Conservation (phyloP, 2,329 filamentous ascomycete species). For the Pseudocercospora fuligena region DNA sequence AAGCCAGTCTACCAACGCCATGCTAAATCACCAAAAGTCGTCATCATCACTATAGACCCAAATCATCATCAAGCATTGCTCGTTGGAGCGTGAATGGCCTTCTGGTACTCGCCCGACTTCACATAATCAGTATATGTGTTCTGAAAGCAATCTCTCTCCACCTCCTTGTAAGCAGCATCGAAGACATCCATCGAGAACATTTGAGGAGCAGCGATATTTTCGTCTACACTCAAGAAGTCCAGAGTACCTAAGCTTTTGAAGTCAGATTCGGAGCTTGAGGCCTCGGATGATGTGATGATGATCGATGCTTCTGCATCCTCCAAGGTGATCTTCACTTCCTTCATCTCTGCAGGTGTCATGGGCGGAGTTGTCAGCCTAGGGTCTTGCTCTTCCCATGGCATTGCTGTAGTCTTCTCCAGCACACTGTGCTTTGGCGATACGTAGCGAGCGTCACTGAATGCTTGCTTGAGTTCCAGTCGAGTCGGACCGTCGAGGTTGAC, state of each 20-base stretch:
- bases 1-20: not conserved
- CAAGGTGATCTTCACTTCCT: conserved; percentile 7
- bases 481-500: not conserved
- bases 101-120: not conserved
- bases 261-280: not conserved
- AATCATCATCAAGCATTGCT: not conserved
- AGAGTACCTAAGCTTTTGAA: not conserved
- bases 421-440: not conserved
- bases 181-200: conserved; percentile 3
- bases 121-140: conserved; percentile 7
- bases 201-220: not conserved
- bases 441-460: conserved; percentile 6
- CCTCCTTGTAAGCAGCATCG: conserved; percentile 11
- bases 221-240: not conserved
- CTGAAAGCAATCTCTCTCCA: conserved; percentile 3
- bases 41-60: not conserved
- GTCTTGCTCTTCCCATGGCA: conserved; percentile 1
- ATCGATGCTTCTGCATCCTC: conserved; percentile 4
- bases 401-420: not conserved
- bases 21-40: not conserved
- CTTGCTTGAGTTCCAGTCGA: not conserved
- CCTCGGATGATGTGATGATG: not conserved
- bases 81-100: not conserved
- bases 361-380: not conserved
- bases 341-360: conserved; percentile 3